Conservation (phyloP, 805 yeast genomes). For the Sugiyamaella mastotermitis region DNA sequence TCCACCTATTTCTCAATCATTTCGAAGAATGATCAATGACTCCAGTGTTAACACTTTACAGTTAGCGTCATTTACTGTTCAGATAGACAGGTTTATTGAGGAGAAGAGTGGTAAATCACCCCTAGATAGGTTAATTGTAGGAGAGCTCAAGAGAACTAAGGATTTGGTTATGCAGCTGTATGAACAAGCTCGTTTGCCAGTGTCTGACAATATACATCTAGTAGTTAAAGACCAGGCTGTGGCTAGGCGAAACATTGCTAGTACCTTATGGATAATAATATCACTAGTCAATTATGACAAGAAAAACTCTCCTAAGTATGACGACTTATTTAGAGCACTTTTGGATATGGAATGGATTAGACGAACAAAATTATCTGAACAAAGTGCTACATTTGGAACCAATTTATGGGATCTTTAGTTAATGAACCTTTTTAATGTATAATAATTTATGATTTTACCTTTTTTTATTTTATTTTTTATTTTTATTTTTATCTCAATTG, state of each 20-base stretch:
- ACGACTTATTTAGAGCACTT: slow-evolving; percentile 9
- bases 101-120: no score
- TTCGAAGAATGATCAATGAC: slow-evolving; percentile 16
- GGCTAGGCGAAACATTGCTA: slow-evolving; percentile 8
- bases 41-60: slow-evolving; percentile 27
- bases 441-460: no score
- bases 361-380: slow-evolving; percentile 13
- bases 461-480: no score
- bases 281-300: slow-evolving; percentile 6
- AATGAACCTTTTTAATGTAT: no score
- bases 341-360: slow-evolving; percentile 27
- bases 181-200: slow-evolving; percentile 14
- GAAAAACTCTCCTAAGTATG: background rate
- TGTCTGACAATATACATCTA: background rate
- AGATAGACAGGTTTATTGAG: slow-evolving; percentile 23
- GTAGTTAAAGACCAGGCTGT: slow-evolving; percentile 3
- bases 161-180: slow-evolving; percentile 8
- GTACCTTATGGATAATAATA: slow-evolving; percentile 14
- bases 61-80: slow-evolving; percentile 28
- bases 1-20: slow-evolving; percentile 7
- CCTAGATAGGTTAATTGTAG: background rate
- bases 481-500: no score
- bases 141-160: slow-evolving; percentile 6
- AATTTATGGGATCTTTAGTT: no score
- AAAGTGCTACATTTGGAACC: background rate